Percentiles rank a stretch among this genome's conserved stretches.
These are phyloP conservation scores for Aspergillus amoenus DNA, from an alignment of 2,329 filamentous ascomycete species.

Conservation along the genomic window DNA sequence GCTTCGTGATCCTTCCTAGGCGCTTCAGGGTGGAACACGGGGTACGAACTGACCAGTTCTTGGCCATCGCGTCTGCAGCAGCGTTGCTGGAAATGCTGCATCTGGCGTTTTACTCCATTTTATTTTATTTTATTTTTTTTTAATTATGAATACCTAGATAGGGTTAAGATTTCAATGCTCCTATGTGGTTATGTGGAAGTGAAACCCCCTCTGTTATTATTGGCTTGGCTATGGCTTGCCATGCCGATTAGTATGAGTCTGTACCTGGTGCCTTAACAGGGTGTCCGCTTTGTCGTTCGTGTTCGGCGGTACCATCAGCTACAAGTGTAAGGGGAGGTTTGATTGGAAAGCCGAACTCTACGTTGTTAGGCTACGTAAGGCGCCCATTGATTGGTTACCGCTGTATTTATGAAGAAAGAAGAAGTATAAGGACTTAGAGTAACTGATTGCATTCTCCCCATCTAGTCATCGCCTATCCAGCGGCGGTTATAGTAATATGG, in stretches of 20 bases:
- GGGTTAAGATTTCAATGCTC: background rate
- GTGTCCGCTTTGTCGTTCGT: background rate
- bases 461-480: background rate
- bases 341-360: background rate
- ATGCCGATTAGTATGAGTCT: too few relatives aligned
- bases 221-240: background rate
- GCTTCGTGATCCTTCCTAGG: too few relatives aligned
- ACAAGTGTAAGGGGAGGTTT: background rate
- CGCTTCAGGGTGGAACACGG: background rate
- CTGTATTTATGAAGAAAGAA: background rate
- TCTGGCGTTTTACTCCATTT: too few relatives aligned
- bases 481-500: background rate
- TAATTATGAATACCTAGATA: background rate
- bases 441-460: background rate
- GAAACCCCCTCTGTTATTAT: background rate
- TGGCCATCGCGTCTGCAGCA: too few relatives aligned
- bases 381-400: background rate
- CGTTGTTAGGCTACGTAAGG: background rate
- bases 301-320: background rate
- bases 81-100: too few relatives aligned
- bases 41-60: too few relatives aligned
- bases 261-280: too few relatives aligned
- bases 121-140: too few relatives aligned
- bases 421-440: background rate
- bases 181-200: background rate